Evolutionary conservation across 768 basidiomycete species (phyloP), one percentile per base, ranked within the genome.

Genomic region (Leucosporidium yakuticum): DNA sequence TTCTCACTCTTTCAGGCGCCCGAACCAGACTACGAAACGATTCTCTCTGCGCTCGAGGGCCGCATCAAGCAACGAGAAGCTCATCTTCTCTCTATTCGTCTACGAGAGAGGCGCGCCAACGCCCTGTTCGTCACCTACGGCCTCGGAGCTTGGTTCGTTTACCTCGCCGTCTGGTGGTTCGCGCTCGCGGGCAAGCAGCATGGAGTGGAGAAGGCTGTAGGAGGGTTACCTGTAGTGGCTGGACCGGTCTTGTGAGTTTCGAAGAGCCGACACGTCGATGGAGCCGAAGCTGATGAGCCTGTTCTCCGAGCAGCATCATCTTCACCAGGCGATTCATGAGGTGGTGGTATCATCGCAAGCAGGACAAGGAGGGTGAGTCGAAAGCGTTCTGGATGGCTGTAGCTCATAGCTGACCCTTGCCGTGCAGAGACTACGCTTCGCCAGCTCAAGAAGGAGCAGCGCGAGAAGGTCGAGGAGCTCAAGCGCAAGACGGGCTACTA

Each of bases 401-500:
- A n/a, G 23, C 14, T 9, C 7, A 7, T 15, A 12, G 25, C 58
- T 47, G 58, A 59, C 9, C 17, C 20, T 2, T 21, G 20, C 14
- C 25, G 5, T 23, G 56, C 62, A 71, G 70, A 71, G 49, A 64
- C 60, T 29, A 68, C 63, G 31, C 82, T 98, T 23, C 87, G 87
- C 76, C 87, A 85, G 73, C 82, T 87, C 74, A 90, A 93, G 76
- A 88, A 87, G 75, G 82, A 88, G 75, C 91, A 94, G 70, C 87
- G 90, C 25, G 82, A 83, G 29, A 92, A 90, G 76, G 84, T 99
- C 48, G 92, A 95, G 70, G 94, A 96, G 73, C 90, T 98, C 73
- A 99, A 99, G 83, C 91, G 92, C 81, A 92, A 90, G 78, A 97
- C 94, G 2, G 95, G 97, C 74, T 99, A 90, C 79, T 91, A 99